Evolutionary conservation across 1,139 yeast species (phyloP).

Genomic region (Hemisphaericaspora xylofermentans): DNA sequence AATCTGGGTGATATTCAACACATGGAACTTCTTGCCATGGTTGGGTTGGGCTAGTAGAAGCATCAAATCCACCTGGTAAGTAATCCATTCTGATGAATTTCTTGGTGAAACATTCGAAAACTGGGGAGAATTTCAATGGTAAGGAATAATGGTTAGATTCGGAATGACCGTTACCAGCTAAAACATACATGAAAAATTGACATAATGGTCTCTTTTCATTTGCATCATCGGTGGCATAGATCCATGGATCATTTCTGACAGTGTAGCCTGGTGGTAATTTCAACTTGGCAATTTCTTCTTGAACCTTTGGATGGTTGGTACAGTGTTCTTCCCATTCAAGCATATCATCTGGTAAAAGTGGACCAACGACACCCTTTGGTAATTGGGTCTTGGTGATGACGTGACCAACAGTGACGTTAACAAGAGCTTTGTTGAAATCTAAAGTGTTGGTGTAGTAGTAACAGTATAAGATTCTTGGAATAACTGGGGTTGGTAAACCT

Average conservation of each 20-base stretch:
- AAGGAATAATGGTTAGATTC: slow-evolving; percentile 85
- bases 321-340: slow-evolving; percentile 52
- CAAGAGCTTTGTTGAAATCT: slow-evolving; percentile 70
- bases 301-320: slow-evolving; percentile 55
- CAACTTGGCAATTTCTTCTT: slow-evolving; percentile 64
- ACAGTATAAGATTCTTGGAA: slow-evolving; percentile 65
- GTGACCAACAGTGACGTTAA: slow-evolving; percentile 65
- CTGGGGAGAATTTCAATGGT: slow-evolving; percentile 82
- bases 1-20: slow-evolving; percentile 73
- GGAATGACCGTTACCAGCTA: slow-evolving; percentile 62
- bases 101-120: slow-evolving; percentile 64
- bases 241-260: slow-evolving; percentile 82
- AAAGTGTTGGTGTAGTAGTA: slow-evolving; percentile 62
- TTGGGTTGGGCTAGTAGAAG: slow-evolving; percentile 55
- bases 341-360: slow-evolving; percentile 71
- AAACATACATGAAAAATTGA: slow-evolving; percentile 78
- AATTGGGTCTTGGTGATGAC: slow-evolving; percentile 56
- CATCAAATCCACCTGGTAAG: slow-evolving; percentile 73
- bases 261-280: slow-evolving; percentile 54
- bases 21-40: slow-evolving; percentile 61
- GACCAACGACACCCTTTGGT: slow-evolving; percentile 70
- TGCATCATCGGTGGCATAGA: slow-evolving; percentile 76
- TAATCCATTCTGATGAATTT: slow-evolving; percentile 76
- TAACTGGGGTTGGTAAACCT: slow-evolving; percentile 54
- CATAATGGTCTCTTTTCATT: slow-evolving; percentile 61